Conservation (phyloP, 129 eudicot genomes). For the Smallanthus sonchifolius region DNA sequence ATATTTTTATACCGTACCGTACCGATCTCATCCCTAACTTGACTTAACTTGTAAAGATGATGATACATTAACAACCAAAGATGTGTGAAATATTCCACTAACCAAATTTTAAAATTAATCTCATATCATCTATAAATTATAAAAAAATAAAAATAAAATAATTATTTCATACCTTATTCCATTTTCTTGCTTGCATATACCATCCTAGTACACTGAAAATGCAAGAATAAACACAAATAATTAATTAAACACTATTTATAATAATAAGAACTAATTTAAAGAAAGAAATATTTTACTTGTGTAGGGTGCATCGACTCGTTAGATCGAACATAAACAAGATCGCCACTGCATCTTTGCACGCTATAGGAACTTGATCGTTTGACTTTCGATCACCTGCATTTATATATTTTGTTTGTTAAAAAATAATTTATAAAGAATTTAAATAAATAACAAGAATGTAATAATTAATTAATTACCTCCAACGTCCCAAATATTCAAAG, state of each 20-base stretch:
- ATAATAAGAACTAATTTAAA: too few species aligned
- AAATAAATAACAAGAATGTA: neutral
- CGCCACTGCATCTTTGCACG: constrained; percentile 97
- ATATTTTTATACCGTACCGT: too few species aligned
- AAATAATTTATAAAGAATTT: neutral
- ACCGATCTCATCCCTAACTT: too few species aligned
- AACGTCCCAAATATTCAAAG: constrained; percentile 85
- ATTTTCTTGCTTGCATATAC: constrained; percentile 88
- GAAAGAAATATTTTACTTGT: constrained; percentile 41
- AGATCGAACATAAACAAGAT: constrained; percentile 96
- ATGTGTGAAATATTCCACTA: constrained; percentile 5
- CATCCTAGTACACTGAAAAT: constrained; percentile 78
- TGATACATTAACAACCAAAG: too few species aligned
- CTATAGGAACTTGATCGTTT: constrained; percentile 79
- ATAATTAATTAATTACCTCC: constrained; percentile 47
- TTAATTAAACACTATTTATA: neutral
- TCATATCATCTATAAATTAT: neutral
- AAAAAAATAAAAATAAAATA: neutral
- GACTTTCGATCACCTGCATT: constrained; percentile 62
- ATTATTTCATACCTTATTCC: constrained; percentile 69
- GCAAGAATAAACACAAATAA: neutral
- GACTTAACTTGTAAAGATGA: too few species aligned
- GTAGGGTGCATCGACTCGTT: constrained; percentile 79
- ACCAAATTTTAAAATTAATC: neutral
- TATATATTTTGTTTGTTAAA: neutral